Percentiles rank a stretch among this genome's conserved stretches.
phyloP scores from a whole-genome alignment of 2,329 filamentous ascomycete species.

The Colletotrichum sp. region DNA sequence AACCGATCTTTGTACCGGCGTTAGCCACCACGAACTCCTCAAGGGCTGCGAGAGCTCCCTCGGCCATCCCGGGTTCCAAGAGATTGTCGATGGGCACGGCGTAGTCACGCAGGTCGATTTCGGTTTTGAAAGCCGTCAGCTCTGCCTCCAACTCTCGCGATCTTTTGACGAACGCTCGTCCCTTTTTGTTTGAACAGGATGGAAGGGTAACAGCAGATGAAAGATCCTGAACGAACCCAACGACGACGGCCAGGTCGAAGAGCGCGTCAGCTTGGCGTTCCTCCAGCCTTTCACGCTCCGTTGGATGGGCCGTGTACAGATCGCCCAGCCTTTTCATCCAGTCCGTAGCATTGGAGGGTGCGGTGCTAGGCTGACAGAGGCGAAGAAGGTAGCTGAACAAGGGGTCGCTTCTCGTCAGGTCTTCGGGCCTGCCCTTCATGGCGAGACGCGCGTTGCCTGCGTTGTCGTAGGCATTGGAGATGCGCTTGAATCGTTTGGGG shows the following conservation, averaged over 20 bases:
- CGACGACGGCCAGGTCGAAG: slow-evolving; percentile 39
- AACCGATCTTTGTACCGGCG: slow-evolving; percentile 30
- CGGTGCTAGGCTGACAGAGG: slow-evolving; percentile 44
- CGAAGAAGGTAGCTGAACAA: slow-evolving; percentile 48
- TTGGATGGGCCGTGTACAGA: background rate
- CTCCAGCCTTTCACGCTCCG: background rate
- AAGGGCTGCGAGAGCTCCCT: slow-evolving; percentile 36
- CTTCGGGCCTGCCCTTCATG: slow-evolving; percentile 45
- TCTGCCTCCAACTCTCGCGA: slow-evolving; percentile 39
- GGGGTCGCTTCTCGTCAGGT: slow-evolving; percentile 38
- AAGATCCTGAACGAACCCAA: slow-evolving; percentile 44
- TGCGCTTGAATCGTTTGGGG: slow-evolving; percentile 45
- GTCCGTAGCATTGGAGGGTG: background rate
- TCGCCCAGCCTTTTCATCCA: background rate
- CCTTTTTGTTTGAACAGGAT: background rate
- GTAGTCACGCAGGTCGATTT: slow-evolving; percentile 44
- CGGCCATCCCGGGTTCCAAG: slow-evolving; percentile 41
- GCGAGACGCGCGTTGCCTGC: slow-evolving; percentile 38
- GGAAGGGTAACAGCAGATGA: slow-evolving; percentile 25
- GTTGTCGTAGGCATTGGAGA: slow-evolving; percentile 36
- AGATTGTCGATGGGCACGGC: slow-evolving; percentile 47
- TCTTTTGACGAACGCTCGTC: background rate
- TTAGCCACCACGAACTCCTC: slow-evolving; percentile 36
- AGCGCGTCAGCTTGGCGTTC: slow-evolving; percentile 27
- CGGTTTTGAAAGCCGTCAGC: slow-evolving; percentile 37